phyloP scores from a whole-genome alignment of 306 rosid species.

The Cyclanthera cordifolia region DNA sequence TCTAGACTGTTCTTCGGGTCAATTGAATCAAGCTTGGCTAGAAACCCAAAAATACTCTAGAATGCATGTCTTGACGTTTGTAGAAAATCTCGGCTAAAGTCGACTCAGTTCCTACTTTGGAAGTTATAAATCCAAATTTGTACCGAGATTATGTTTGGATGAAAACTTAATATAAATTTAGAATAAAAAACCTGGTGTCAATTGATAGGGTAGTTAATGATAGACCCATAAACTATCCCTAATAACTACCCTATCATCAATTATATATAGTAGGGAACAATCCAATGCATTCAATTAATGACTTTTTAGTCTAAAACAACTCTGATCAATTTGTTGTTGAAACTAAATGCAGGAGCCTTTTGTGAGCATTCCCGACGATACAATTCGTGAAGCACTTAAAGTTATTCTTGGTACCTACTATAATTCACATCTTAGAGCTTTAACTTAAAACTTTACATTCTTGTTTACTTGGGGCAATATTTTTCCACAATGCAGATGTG shows the following conservation, averaged over 20 bases:
- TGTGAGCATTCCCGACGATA: slow-evolving; percentile 82
- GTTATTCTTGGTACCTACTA: slow-evolving; percentile 65
- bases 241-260: too few relatives aligned
- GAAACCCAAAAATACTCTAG: too few relatives aligned
- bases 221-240: too few relatives aligned
- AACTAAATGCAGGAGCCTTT: slow-evolving; percentile 70
- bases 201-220: too few relatives aligned
- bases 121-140: too few relatives aligned
- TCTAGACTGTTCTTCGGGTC: too few relatives aligned
- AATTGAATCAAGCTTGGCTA: too few relatives aligned
- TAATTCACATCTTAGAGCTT: neutral
- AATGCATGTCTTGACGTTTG: too few relatives aligned
- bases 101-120: too few relatives aligned
- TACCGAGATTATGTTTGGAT: too few relatives aligned
- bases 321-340: slow-evolving; percentile 2
- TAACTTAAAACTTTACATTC: neutral
- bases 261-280: neutral
- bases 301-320: neutral
- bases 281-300: too few relatives aligned
- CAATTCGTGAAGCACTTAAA: slow-evolving; percentile 79
- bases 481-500: slow-evolving; percentile 43
- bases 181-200: neutral
- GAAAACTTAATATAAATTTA: neutral
- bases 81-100: too few relatives aligned
- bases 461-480: neutral